These are phyloP conservation scores for Aspergillus sclerotiicarbonarius DNA, from an alignment of 495 filamentous ascomycete genomes.

Conservation along the genomic window DNA sequence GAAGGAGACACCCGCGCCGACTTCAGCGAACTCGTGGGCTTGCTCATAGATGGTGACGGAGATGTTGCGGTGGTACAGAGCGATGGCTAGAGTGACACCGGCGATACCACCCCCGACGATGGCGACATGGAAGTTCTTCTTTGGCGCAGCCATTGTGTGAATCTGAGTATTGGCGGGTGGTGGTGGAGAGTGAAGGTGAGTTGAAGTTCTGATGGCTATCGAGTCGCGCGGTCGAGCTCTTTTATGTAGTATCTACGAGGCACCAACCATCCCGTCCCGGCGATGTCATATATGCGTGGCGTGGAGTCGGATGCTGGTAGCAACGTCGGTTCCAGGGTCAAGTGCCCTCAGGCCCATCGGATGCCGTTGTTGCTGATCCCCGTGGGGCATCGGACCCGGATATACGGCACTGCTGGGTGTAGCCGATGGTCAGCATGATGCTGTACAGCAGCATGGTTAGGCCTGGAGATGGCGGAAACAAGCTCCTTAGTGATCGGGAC, in stretches of 20 bases:
- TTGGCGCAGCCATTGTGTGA: conserved; percentile 11
- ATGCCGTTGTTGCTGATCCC: conserved; percentile 9
- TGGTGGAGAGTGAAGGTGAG: not conserved
- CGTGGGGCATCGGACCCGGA: conserved; percentile 13
- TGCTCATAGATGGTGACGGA: conserved; percentile 55
- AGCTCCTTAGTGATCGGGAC: not conserved
- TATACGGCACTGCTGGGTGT: conserved; percentile 6
- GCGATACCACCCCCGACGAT: conserved; percentile 41
- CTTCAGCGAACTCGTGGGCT: conserved; percentile 45
- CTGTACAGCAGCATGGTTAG: not conserved
- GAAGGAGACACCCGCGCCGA: conserved; percentile 63
- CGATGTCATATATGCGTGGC: conserved; percentile 1
- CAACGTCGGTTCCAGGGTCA: conserved; percentile 18
- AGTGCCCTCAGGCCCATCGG: conserved; percentile 14
- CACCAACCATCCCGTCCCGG: too few relatives aligned
- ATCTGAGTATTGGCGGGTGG: not conserved
- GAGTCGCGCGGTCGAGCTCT: not conserved
- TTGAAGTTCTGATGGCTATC: not conserved
- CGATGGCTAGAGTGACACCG: conserved; percentile 35
- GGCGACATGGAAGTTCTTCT: conserved; percentile 32
- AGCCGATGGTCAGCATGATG: not conserved
- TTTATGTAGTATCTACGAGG: conserved; percentile 5
- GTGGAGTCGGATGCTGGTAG: conserved; percentile 18
- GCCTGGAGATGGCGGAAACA: not conserved
- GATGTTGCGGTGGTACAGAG: conserved; percentile 33